Evolutionary conservation across 1,284 basidiomycete species (phyloP).

Genomic region (Schizophyllum amplum): DNA sequence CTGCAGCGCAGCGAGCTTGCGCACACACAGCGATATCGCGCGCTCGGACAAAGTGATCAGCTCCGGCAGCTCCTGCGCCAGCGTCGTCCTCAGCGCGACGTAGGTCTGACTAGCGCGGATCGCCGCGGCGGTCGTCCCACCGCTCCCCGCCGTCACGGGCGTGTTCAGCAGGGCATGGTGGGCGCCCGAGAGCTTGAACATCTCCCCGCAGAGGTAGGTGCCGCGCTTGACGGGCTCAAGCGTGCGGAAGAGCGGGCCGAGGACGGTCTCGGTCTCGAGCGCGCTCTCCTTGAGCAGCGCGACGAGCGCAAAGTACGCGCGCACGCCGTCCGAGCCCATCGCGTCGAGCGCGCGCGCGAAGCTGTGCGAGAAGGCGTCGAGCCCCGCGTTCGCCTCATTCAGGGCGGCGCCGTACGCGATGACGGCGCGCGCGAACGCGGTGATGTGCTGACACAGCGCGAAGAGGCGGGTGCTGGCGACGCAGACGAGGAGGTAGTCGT

Average conservation of each 20-base stretch:
- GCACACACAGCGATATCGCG: slow-evolving; percentile 44
- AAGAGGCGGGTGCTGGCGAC: slow-evolving; percentile 1
- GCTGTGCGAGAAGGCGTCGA: slow-evolving; percentile 22
- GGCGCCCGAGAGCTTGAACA: slow-evolving; percentile 46
- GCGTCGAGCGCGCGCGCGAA: slow-evolving; percentile 67
- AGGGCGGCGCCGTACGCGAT: background rate
- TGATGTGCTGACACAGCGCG: slow-evolving; percentile 10
- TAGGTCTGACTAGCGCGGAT: slow-evolving; percentile 47
- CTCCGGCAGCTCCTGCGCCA: slow-evolving; percentile 57
- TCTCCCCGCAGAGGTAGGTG: background rate
- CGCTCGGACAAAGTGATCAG: slow-evolving; percentile 51
- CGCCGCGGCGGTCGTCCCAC: background rate
- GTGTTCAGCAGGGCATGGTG: slow-evolving; percentile 60
- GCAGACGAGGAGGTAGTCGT: slow-evolving; percentile 1
- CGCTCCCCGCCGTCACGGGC: slow-evolving; percentile 29
- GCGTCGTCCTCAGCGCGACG: slow-evolving; percentile 61
- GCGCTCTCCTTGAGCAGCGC: slow-evolving; percentile 47
- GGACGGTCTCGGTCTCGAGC: slow-evolving; percentile 42
- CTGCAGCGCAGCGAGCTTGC: slow-evolving; percentile 47
- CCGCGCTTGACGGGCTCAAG: slow-evolving; percentile 38
- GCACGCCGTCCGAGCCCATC: slow-evolving; percentile 28
- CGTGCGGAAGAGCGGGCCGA: slow-evolving; percentile 48
- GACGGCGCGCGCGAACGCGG: background rate
- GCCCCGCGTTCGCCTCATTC: background rate
- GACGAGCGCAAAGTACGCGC: slow-evolving; percentile 71